phyloP scores from a whole-genome alignment of 2,329 filamentous ascomycete genomes.

The Pseudocercospora vitis region DNA sequence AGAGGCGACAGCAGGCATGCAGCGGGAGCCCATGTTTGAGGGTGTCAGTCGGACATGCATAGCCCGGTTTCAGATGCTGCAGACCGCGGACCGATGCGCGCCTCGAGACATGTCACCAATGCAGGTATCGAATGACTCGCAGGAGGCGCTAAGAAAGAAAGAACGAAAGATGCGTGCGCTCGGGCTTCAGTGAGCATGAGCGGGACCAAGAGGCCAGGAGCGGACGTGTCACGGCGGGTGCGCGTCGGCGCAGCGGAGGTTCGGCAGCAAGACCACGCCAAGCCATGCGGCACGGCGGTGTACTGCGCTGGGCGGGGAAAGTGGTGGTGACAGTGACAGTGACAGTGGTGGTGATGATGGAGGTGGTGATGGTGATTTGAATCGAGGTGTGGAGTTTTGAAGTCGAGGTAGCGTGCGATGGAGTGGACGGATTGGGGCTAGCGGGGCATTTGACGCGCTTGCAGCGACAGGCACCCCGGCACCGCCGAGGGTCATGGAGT shows the following conservation, averaged over 20 bases:
- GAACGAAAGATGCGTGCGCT: constrained; percentile 5
- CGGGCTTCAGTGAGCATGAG: not conserved
- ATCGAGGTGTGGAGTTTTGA: not conserved
- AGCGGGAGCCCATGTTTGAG: constrained; percentile 10
- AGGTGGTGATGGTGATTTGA: not conserved
- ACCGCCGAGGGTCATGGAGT: constrained; percentile 1
- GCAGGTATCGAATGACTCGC: constrained; percentile 7
- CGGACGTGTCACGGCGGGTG: too few relatives aligned
- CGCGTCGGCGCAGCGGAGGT: too few relatives aligned
- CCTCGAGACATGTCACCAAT: not conserved
- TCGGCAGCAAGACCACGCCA: too few relatives aligned
- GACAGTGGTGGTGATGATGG: too few relatives aligned
- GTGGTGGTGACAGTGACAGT: too few relatives aligned
- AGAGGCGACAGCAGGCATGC: constrained; percentile 2
- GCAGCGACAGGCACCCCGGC: not conserved
- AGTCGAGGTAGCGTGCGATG: not conserved
- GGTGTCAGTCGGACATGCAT: constrained; percentile 13
- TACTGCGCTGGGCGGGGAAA: too few relatives aligned
- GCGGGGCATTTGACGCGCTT: not conserved
- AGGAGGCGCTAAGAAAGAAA: not conserved
- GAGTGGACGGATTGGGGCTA: not conserved
- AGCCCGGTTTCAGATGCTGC: constrained; percentile 8
- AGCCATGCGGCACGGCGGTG: too few relatives aligned
- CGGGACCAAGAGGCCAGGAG: too few relatives aligned
- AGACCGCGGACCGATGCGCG: constrained; percentile 3